A percentile compares a stretch with the other conserved stretches of the same genome.
Evolutionary conservation across 805 yeast species (phyloP).

Genomic region (Candida golubevii): DNA sequence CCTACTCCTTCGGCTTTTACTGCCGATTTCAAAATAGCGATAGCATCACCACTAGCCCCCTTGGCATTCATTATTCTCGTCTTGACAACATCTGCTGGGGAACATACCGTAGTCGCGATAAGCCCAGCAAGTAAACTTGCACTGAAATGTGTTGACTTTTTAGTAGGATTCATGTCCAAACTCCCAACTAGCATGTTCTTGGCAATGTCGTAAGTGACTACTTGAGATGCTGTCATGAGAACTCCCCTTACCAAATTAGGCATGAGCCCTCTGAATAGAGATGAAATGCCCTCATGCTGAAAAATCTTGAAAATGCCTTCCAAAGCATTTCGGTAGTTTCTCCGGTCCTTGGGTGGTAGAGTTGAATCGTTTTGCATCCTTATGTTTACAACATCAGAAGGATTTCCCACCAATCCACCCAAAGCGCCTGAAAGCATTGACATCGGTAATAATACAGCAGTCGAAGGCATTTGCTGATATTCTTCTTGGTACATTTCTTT

Average conservation of each 20-base stretch:
- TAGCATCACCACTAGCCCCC: slow-evolving; percentile 42
- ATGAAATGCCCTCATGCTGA: slow-evolving; percentile 53
- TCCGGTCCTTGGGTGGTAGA: slow-evolving; percentile 56
- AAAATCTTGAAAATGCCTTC: slow-evolving; percentile 66
- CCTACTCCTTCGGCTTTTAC: slow-evolving; percentile 66
- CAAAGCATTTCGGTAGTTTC: slow-evolving; percentile 73
- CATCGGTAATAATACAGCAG: slow-evolving; percentile 60
- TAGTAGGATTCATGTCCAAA: slow-evolving; percentile 50
- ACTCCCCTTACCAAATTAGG: slow-evolving; percentile 81
- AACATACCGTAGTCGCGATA: slow-evolving; percentile 87
- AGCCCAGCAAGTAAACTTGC: slow-evolving; percentile 80
- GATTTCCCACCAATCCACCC: slow-evolving; percentile 86
- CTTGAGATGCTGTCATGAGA: slow-evolving; percentile 87
- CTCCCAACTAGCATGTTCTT: slow-evolving; percentile 54
- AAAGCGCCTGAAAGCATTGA: slow-evolving; percentile 83
- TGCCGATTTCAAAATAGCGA: slow-evolving; percentile 48
- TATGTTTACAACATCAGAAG: slow-evolving; percentile 81
- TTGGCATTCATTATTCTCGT: slow-evolving; percentile 79
- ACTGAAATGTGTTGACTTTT: slow-evolving; percentile 68
- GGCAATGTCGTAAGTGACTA: slow-evolving; percentile 78
- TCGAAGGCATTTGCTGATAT: slow-evolving; percentile 46
- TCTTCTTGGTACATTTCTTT: slow-evolving; percentile 48
- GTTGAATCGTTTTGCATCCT: slow-evolving; percentile 88
- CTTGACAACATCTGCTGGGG: slow-evolving; percentile 89
- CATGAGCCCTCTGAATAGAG: slow-evolving; percentile 67